phyloP scores from a whole-genome alignment of 2,329 filamentous ascomycete genomes.

The Beauveria scarabaeidicola region DNA sequence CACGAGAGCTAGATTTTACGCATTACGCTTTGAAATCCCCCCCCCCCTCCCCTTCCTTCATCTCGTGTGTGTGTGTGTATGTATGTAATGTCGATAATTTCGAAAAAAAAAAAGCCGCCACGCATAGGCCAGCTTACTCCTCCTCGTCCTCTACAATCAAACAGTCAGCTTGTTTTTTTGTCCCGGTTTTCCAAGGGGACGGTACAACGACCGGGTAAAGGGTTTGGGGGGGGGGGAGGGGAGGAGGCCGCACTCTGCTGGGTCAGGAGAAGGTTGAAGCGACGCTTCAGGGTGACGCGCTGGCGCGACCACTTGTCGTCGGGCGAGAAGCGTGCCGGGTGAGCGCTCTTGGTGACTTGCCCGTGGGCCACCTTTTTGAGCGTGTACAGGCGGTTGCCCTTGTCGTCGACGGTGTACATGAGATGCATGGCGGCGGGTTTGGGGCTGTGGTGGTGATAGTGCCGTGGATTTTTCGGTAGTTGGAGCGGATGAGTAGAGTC shows the following conservation, averaged over 20 bases:
- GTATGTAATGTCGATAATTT: background rate
- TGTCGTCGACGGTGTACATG: constrained; percentile 75
- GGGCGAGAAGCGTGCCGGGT: constrained; percentile 92
- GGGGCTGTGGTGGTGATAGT: background rate
- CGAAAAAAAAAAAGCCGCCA: too few relatives aligned
- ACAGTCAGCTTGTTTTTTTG: background rate
- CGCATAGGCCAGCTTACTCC: too few relatives aligned
- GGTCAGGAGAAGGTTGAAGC: constrained; percentile 80
- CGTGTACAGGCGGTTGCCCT: constrained; percentile 87
- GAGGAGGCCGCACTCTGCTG: constrained; percentile 54
- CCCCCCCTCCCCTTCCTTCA: background rate
- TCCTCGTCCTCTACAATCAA: background rate
- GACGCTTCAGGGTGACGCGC: constrained; percentile 88
- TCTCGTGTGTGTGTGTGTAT: background rate
- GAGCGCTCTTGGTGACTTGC: constrained; percentile 89
- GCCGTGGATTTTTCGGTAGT: background rate
- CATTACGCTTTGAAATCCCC: background rate
- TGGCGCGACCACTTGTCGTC: constrained; percentile 99
- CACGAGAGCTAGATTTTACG: background rate
- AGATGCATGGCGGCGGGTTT: constrained; percentile 41
- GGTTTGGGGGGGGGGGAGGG: background rate
- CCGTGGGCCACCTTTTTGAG: constrained; percentile 81
- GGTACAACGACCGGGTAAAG: too few relatives aligned
- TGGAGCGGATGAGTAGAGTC: background rate
- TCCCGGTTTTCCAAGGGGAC: too few relatives aligned